phyloP scores from a whole-genome alignment of 1,284 basidiomycete species.

The Naganishia sp. region DNA sequence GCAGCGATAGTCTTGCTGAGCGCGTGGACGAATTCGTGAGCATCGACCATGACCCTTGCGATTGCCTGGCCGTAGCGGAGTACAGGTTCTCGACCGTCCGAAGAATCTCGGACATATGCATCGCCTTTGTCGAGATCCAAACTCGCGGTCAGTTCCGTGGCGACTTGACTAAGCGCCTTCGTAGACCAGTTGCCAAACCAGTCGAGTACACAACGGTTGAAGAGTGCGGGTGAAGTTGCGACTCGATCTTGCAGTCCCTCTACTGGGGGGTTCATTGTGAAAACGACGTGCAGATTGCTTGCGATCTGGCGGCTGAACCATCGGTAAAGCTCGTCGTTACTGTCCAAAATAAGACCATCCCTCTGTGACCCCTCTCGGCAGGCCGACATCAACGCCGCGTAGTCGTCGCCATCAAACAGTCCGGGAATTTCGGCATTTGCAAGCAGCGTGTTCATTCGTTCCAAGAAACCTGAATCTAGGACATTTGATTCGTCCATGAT shows the following conservation, averaged over 20 bases:
- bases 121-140: slow-evolving; percentile 83
- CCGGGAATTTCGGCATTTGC: slow-evolving; percentile 99
- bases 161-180: slow-evolving; percentile 95
- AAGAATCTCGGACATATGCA: slow-evolving; percentile 77
- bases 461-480: slow-evolving; percentile 95
- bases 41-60: slow-evolving; percentile 88
- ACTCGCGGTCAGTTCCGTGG: slow-evolving; percentile 87
- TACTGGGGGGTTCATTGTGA: slow-evolving; percentile 99
- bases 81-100: slow-evolving; percentile 70
- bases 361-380: slow-evolving; percentile 98
- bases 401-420: slow-evolving; percentile 96
- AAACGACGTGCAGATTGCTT: slow-evolving; percentile 93
- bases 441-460: slow-evolving; percentile 97
- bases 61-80: slow-evolving; percentile 76
- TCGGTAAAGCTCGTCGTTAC: slow-evolving; percentile 91
- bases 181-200: slow-evolving; percentile 99
- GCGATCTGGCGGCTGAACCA: slow-evolving; percentile 98
- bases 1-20: slow-evolving; percentile 87
- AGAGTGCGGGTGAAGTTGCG: slow-evolving; percentile 94
- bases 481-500: slow-evolving; percentile 99
- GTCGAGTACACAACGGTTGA: slow-evolving; percentile 96
- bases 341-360: slow-evolving; percentile 96
- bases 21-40: slow-evolving; percentile 86
- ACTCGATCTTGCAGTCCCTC: slow-evolving; percentile 92
- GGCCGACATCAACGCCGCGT: slow-evolving; percentile 93